Evolutionary conservation across 1,284 basidiomycete genomes (phyloP).

Genomic region (Ustilago cynodontis): DNA sequence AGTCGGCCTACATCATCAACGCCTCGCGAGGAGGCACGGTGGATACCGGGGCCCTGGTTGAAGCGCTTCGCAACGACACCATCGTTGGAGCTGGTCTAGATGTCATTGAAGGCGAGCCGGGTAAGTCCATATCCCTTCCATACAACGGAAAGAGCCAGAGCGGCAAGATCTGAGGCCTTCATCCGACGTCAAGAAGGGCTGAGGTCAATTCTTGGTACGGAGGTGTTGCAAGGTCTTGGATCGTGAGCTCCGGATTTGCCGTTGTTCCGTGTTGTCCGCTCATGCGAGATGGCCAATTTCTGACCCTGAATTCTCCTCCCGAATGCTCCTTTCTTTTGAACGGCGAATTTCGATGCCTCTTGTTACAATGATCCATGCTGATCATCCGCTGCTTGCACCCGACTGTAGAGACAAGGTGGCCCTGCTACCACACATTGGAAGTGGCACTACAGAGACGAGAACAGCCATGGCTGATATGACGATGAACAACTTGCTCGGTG

Average conservation of each 20-base stretch:
- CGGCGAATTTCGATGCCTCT: background rate
- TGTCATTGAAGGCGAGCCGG: constrained; percentile 92
- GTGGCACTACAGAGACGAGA: constrained; percentile 86
- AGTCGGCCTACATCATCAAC: constrained; percentile 58
- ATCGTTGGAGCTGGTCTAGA: constrained; percentile 94
- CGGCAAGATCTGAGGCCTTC: constrained; percentile 27
- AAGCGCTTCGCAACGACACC: constrained; percentile 80
- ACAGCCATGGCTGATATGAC: constrained; percentile 78
- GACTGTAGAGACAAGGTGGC: constrained; percentile 74
- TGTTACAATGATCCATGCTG: constrained; percentile 74
- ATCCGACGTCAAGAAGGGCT: background rate
- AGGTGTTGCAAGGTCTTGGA: background rate
- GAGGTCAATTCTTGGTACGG: background rate
- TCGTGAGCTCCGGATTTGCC: constrained; percentile 8
- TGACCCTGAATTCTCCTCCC: constrained; percentile 3
- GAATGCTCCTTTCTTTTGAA: background rate
- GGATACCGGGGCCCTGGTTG: constrained; percentile 83
- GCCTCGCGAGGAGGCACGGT: constrained; percentile 76
- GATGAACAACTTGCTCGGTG: constrained; percentile 59
- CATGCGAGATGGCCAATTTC: background rate
- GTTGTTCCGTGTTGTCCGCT: constrained; percentile 18
- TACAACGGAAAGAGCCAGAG: constrained; percentile 18
- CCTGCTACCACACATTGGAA: constrained; percentile 89
- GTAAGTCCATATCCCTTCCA: constrained; percentile 29
- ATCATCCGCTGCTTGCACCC: constrained; percentile 80